A percentile compares a stretch with the other conserved stretches of the same genome.
phyloP scores from a whole-genome alignment of 768 basidiomycete species.

The Boletus huronensis region DNA sequence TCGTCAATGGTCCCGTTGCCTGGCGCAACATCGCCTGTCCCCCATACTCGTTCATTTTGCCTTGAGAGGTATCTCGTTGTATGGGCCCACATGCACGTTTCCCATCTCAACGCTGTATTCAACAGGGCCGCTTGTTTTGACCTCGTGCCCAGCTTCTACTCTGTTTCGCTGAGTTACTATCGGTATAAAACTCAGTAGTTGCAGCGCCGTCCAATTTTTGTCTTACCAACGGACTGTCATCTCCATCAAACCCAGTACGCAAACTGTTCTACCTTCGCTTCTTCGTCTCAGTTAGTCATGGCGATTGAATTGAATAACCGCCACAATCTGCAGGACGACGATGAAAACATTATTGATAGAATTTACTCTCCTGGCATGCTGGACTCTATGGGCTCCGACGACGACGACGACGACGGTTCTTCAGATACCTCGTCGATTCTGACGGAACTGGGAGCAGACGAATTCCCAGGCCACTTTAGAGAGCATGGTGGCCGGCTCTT shows the following conservation, averaged over 20 bases:
- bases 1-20: conserved; percentile 1
- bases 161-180: conserved; percentile 40
- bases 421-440: conserved; percentile 44
- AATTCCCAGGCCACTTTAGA: conserved; percentile 58
- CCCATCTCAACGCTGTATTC: conserved; percentile 25
- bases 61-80: conserved; percentile 16
- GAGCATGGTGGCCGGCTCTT: conserved; percentile 62
- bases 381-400: conserved; percentile 12
- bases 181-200: conserved; percentile 38
- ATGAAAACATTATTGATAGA: conserved; percentile 8
- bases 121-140: conserved; percentile 32
- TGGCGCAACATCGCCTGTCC: conserved; percentile 7
- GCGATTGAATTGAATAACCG: conserved; percentile 27
- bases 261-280: conserved; percentile 9
- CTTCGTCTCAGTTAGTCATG: conserved; percentile 18
- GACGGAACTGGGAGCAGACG: conserved; percentile 46
- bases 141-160: conserved; percentile 38
- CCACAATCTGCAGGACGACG: conserved; percentile 22
- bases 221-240: conserved; percentile 36
- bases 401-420: conserved; percentile 34
- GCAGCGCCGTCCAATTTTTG: conserved; percentile 37
- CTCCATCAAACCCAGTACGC: conserved; percentile 25
- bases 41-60: conserved; percentile 10
- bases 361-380: conserved; percentile 9
- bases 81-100: conserved; percentile 14